Percentiles rank a stretch among this genome's conserved stretches.
These are phyloP conservation scores for Panicum miliaceum DNA, from an alignment of 176 grass and related monocot species.

Conservation along the genomic window DNA sequence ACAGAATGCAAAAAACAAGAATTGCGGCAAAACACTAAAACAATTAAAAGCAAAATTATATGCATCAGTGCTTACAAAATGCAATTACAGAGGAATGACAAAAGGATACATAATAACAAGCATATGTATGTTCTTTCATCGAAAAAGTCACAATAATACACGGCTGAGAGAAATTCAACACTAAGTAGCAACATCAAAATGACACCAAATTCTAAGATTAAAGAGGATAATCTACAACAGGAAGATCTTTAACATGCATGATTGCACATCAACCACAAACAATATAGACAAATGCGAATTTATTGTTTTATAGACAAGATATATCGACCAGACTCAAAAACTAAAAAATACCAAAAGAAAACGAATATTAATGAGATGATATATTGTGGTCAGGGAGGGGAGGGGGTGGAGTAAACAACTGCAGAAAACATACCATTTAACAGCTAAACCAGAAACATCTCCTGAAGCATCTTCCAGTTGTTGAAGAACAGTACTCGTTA, in stretches of 20 bases:
- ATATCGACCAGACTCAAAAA: not conserved
- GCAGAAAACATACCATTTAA: slow-evolving; percentile 75
- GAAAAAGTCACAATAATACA: not conserved
- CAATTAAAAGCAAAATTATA: not conserved
- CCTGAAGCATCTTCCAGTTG: slow-evolving; percentile 93
- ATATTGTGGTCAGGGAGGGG: not conserved
- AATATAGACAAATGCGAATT: not conserved
- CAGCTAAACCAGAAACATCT: slow-evolving; percentile 93
- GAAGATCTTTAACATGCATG: not conserved
- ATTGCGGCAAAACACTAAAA: slow-evolving; percentile 1
- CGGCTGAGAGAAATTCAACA: not conserved
- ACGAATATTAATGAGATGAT: not conserved
- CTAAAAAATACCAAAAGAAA: not conserved
- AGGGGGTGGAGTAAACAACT: slow-evolving; percentile 22
- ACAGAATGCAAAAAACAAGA: not conserved
- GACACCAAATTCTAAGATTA: not conserved
- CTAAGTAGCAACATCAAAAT: not conserved
- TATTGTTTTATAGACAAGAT: not conserved
- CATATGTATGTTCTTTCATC: not conserved
- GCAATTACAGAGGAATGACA: not conserved
- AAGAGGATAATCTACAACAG: not conserved
- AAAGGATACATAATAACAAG: not conserved
- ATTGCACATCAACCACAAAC: not conserved
- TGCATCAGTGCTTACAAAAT: not conserved
- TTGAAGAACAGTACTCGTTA: slow-evolving; percentile 76